phyloP scores from a whole-genome alignment of 495 filamentous ascomycete species.

The Hypoxylon fragiforme region DNA sequence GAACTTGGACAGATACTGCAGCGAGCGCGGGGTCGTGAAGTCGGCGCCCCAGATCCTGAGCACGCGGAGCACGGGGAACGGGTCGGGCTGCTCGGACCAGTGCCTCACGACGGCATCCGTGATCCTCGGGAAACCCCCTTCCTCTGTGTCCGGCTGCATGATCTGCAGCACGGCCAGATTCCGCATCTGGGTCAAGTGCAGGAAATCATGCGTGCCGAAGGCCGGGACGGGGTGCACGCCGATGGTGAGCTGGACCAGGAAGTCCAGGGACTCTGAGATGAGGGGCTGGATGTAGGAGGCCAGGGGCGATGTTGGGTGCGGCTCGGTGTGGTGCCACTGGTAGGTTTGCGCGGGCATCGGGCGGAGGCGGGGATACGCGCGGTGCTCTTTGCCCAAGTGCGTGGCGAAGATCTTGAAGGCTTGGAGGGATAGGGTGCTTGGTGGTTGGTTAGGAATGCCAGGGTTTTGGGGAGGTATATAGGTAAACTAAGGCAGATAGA shows the following conservation, averaged over 20 bases:
- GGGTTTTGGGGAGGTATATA: no score
- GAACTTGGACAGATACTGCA: constrained; percentile 32
- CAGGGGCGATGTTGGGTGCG: constrained; percentile 16
- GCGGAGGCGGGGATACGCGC: not conserved
- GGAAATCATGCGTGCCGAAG: constrained; percentile 29
- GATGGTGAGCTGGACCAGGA: constrained; percentile 38
- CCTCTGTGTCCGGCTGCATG: constrained; percentile 2
- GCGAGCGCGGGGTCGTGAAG: constrained; percentile 21
- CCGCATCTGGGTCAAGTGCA: constrained; percentile 31
- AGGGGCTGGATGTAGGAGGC: constrained; percentile 30
- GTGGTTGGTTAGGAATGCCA: no score
- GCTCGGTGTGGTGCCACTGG: constrained; percentile 6
- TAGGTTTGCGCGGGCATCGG: constrained; percentile 1
- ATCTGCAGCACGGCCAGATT: constrained; percentile 42
- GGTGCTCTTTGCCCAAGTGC: not conserved
- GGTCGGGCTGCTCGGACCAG: constrained; percentile 29
- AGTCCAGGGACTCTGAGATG: constrained; percentile 15
- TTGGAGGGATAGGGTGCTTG: constrained; percentile 33
- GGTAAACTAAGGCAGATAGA: not conserved
- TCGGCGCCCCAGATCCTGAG: constrained; percentile 30
- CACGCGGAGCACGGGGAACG: constrained; percentile 39
- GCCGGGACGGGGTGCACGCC: constrained; percentile 4
- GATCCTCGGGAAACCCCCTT: constrained; percentile 8
- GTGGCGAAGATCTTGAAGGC: constrained; percentile 28
- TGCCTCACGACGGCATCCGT: constrained; percentile 37